Base-by-base conservation (phyloP, 305 asterid species). In the Petunia hybrid region DNA sequence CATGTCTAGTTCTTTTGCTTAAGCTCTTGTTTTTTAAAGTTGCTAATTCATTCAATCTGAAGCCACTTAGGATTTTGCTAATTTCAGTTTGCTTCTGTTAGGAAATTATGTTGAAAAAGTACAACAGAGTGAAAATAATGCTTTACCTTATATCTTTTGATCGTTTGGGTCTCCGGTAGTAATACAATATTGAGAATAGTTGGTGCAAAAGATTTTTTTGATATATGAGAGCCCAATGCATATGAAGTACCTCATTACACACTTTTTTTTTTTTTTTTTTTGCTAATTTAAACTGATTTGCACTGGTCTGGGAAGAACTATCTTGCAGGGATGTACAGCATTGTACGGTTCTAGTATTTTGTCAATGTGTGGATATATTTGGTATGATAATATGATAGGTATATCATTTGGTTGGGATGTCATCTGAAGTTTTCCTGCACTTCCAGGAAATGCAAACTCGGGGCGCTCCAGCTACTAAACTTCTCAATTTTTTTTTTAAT, bases 131-230 rank as follows among this genome's bases (percentile, higher is more conserved):
- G 60, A 46, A 70, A 46, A 70, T 70, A 70, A 31, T 70, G 77
- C 60, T 70, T 59, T 60, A 59, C 77, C 60, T 3, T 22, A 66
- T 70, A 70, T 70, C 60, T 39, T 22, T n/a, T 46, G 77, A 70
- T 46, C 0, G 22, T 48, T 4, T 59, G 56, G 36, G 35, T 45
- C 59, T 70, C 77, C 31, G 60, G 41, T 60, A 46, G 42, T 48
- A 43, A 40, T 45, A 10, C 56, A 60, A 46, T 70, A 70, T 60
- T 70, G 60, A n/a, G 45, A 70, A 51, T 41, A 45, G 38, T 4
- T 70, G 31, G 22, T 60, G 42, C 42, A 70, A 70, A 70, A 70
- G 6, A 59, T 31, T 70, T 70, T 22, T 45, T 46, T 70, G 41
- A 46, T 31, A 70, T 16, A 46, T 31, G 42, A 70, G 42, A 31